Evolutionary conservation across 2,329 filamentous ascomycete species (phyloP), one percentile per base, ranked within the genome.

Genomic region (Claviceps monticola): DNA sequence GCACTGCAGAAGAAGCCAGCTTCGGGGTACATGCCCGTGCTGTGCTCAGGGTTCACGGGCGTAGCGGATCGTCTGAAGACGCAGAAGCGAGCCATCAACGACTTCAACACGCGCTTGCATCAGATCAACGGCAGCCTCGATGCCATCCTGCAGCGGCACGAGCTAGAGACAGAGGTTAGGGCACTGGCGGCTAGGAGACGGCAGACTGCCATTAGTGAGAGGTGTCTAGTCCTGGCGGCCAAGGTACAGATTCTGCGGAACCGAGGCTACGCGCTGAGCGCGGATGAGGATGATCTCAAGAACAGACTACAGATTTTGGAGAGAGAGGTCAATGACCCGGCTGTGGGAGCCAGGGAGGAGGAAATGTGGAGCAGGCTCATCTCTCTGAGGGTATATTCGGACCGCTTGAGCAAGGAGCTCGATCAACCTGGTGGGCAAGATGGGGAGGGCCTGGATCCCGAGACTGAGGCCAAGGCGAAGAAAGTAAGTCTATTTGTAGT

Each of bases 321-420:
- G 64, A 79, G 80, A 61, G 73, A 74, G 49, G 79, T 88, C 29
- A 80, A 82, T 56, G 87, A 93, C 61, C 87, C 88, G 7, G 82
- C 82, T 7, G 74, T 91, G 51, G 78, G 79, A 39, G 86, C 86
- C 2, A 74, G 86, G 57, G 83, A 88, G 62, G 88, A 93, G 66
- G 87, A 93, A 71, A 80, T 93, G 45, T 93, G 87, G 87, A 88
- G 86, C 57, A 74, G 87, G 46, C 78, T 93, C 69, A 83, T 89
- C 48, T 78, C 84, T 39, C 71, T 93, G 47, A 74, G 85, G 56
- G 84, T 86, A 55, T 80, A 88, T 57, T 83, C 85, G 21, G 79
- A 83, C 57, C 77, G 81, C 60, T 67, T 94, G 58, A 83, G 84
- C 61, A 80, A 79, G 59, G 86, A 93, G 70, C 75, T 88, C 53